phyloP scores from a whole-genome alignment of 768 basidiomycete genomes.

The Mycena crocata region DNA sequence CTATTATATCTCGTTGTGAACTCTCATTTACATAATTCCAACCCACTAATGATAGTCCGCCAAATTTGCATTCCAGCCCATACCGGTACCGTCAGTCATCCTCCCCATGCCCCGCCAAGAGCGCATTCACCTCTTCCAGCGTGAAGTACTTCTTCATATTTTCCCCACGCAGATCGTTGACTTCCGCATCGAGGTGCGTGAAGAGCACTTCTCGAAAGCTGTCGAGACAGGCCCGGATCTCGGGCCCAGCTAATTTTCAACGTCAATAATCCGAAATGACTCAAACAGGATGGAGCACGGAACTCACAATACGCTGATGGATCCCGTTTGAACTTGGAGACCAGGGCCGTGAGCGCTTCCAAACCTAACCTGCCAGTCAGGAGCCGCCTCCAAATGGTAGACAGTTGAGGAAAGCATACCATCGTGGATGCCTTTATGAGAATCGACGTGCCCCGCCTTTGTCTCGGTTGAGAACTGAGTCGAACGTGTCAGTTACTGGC shows the following conservation, averaged over 20 bases:
- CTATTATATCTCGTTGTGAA: too few species aligned
- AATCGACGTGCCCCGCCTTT: conserved; percentile 58
- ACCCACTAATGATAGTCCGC: too few species aligned
- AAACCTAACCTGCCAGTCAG: conserved; percentile 49
- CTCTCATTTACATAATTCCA: too few species aligned
- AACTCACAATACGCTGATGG: conserved; percentile 54
- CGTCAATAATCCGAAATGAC: too few species aligned
- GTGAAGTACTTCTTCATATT: conserved; percentile 67
- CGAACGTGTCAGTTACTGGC: background rate
- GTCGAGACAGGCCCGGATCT: conserved; percentile 63
- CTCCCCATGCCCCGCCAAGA: too few species aligned
- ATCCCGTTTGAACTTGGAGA: conserved; percentile 55
- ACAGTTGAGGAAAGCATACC: conserved; percentile 31
- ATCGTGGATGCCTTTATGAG: conserved; percentile 66
- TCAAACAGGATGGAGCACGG: too few species aligned
- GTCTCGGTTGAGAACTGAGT: conserved; percentile 51
- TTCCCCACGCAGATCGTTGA: conserved; percentile 60
- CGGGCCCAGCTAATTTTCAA: conserved; percentile 46
- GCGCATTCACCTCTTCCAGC: conserved; percentile 59
- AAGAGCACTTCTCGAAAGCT: conserved; percentile 62
- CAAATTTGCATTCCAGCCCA: too few species aligned
- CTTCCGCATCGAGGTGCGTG: conserved; percentile 65
- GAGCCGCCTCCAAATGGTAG: background rate
- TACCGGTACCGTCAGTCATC: too few species aligned
- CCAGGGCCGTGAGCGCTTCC: conserved; percentile 52